Conservation (phyloP, 148 eudicot genomes). For the Arbutus unedo region DNA sequence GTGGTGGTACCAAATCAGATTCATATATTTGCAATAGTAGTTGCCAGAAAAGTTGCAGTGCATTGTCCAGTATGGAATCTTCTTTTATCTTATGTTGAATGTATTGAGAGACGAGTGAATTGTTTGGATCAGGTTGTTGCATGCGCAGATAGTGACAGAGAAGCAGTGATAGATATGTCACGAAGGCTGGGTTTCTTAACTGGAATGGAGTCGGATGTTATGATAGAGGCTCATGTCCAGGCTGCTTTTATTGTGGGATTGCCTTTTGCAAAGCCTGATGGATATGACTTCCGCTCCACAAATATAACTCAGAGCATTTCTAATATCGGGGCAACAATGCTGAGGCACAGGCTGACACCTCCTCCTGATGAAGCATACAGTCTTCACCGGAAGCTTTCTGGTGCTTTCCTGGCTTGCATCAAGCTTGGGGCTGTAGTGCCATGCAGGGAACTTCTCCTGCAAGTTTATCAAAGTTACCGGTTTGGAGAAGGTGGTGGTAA, state of each 20-base stretch:
- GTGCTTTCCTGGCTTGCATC: slow-evolving; percentile 92
- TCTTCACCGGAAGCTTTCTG: slow-evolving; percentile 93
- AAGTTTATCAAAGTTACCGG: slow-evolving; percentile 49
- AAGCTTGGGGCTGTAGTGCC: slow-evolving; percentile 97
- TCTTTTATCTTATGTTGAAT: slow-evolving; percentile 9
- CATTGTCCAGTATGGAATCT: slow-evolving; percentile 13
- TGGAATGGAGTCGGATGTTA: slow-evolving; percentile 76
- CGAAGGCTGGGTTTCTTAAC: slow-evolving; percentile 79
- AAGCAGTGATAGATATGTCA: slow-evolving; percentile 80
- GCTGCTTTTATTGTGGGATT: slow-evolving; percentile 92
- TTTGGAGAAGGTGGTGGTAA: slow-evolving; percentile 49
- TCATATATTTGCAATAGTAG: not conserved
- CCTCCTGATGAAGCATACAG: slow-evolving; percentile 98
- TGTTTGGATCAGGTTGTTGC: slow-evolving; percentile 62
- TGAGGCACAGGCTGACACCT: slow-evolving; percentile 85
- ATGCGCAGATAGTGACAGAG: slow-evolving; percentile 73
- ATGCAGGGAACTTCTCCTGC: slow-evolving; percentile 77
- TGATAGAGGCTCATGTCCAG: slow-evolving; percentile 93
- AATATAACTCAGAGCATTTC: slow-evolving; percentile 77
- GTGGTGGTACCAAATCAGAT: not conserved
- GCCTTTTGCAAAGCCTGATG: slow-evolving; percentile 79
- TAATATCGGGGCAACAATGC: slow-evolving; percentile 81
- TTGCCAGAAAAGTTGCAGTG: not conserved
- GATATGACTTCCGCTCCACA: slow-evolving; percentile 74
- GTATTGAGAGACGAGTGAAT: slow-evolving; percentile 10